Conservation (phyloP, 129 eudicot genomes). For the Kitagawia praeruptora region DNA sequence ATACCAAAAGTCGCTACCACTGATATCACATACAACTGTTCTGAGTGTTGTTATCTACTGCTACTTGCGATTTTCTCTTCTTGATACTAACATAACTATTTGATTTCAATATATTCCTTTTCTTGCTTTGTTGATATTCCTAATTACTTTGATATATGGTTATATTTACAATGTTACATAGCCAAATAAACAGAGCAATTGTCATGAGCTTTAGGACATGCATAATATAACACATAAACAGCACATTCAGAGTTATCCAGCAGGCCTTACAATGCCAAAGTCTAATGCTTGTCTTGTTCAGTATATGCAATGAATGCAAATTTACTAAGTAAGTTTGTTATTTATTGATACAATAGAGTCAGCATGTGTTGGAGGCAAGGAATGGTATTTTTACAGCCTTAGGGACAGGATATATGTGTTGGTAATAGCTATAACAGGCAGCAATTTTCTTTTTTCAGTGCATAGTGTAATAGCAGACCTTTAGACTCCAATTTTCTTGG, state of each 20-base stretch:
- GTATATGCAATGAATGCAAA: not conserved
- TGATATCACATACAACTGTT: not conserved
- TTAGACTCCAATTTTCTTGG: no score
- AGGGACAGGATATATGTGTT: slow-evolving; percentile 78
- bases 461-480: no score
- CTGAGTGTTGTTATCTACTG: not conserved
- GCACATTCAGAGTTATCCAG: not conserved
- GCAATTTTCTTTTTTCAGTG: no score
- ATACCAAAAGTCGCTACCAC: not conserved
- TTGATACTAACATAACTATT: not conserved
- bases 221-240: not conserved
- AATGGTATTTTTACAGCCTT: slow-evolving; percentile 89
- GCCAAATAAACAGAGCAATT: not conserved
- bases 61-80: not conserved
- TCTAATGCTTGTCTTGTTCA: not conserved
- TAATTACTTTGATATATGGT: no score
- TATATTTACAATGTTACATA: not conserved
- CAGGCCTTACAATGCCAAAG: no score
- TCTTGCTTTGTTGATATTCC: not conserved
- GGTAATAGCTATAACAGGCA: no score
- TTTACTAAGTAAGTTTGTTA: not conserved
- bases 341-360: slow-evolving; percentile 22
- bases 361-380: slow-evolving; percentile 85
- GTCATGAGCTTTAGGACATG: not conserved
- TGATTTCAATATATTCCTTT: not conserved